Base-by-base conservation (phyloP, 805 yeast species). In the Candida pini region DNA sequence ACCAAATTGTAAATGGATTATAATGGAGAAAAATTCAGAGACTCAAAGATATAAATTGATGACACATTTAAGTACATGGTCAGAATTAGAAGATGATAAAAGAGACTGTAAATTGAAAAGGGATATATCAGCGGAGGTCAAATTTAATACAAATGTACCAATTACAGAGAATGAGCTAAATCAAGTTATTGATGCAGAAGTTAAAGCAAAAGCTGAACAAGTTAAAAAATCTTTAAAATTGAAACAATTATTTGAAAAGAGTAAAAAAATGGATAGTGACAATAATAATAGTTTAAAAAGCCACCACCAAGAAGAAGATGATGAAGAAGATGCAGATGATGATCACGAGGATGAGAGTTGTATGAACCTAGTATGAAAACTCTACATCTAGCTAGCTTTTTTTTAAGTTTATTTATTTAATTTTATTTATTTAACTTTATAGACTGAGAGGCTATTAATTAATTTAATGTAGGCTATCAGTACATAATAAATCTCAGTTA, bases 1-100 rank as follows among this genome's bases (percentile, higher is more conserved):
- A 12, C 87, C 87, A 2, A 92, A 89, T 54, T 90, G 96, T 50
- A 77, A 80, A 44, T 79, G 84, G 54, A 66, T 89, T 26, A 75
- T 81, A 21, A 82, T 88, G 94, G 86, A 83, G 51, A 68, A 71
- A 38, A 65, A 69, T 36, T 59, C 53, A 6, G 62, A 63, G 5
- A 64, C 64, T 0, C 70, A 71, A 16, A 67, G 73, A 40, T 88
- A 78, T 52, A 53, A 52, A 26, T 62, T 88, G 34, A 62, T 71
- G 44, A 81, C 90, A 0, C 71, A 68, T 26, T 50, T 89, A 43
- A 71, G 69, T 26, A 81, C 82, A 18, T 87, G 96, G 95, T 76
- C 74, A 34, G 85, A 75, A 43, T 42, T 71, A 17, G 68, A 70
- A 10, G 44, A 35, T 24, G 39, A 34, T 6, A 41, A 45, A 26